Base-by-base conservation (phyloP, 768 basidiomycete genomes). In the Dentipellis fragilis region DNA sequence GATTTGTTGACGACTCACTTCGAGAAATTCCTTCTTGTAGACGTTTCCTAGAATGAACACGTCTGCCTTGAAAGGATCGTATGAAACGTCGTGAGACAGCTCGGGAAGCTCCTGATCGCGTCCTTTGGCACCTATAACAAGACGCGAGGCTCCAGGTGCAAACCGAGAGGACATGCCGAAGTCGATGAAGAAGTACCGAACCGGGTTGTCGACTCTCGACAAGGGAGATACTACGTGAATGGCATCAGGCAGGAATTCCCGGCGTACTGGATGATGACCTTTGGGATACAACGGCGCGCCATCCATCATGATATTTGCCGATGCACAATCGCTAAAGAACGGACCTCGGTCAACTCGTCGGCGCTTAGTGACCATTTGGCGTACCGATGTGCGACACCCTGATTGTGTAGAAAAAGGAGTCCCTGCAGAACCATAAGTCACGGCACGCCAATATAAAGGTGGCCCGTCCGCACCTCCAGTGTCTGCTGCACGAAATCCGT, bases 111-210 rank as follows among this genome's bases (percentile, higher is more conserved):
- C 60, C 40, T 60, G 40, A 37, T 67, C 67, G 10, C 60, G 54
- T 0, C 65, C 66, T 8, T 62, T 38, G 22, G 39, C 35, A 0
- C 66, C 67, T 2, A 59, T 8, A 2, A 63, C 59, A 1, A 58
- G 36, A 0, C 54, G 52, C 4, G 57, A 37, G 11, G 45, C 50
- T 62, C 64, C 58, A n/a, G 35, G 35, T 1, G 53, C 38, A 37
- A 63, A 61, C 3, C 60, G 54, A 54, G 56, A 39, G 57, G 70
- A 47, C 19, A 59, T 59, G 12, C 69, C 72, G 55, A 69, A 74
- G 36, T 72, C 72, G 46, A 73, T 65, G 45, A 72, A 71, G 48
- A 68, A 69, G 59, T 75, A 75, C 8, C 68, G 66, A 7, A 75
- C 71, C 4, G 72, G 66, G 45, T 68, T 59, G 35, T 68, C 66